These are phyloP conservation scores for Tuber melanosporum DNA, from an alignment of 495 filamentous ascomycete species.

Conservation along the genomic window DNA sequence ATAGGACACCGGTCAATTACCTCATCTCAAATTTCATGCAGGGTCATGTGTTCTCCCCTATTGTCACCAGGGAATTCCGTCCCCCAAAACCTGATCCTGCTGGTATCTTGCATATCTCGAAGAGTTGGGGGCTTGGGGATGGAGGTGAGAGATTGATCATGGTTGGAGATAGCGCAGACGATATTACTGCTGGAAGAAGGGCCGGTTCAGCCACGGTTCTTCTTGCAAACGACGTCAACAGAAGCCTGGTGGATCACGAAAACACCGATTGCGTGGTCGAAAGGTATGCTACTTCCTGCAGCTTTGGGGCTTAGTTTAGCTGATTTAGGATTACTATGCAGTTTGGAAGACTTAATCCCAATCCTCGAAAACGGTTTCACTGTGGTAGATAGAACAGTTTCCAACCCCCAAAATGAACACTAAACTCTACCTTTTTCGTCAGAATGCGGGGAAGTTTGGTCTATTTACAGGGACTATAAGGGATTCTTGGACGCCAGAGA, in stretches of 20 bases:
- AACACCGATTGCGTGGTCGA: slow-evolving; percentile 58
- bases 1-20: slow-evolving; percentile 58
- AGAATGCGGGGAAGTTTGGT: neutral
- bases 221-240: slow-evolving; percentile 73
- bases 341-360: slow-evolving; percentile 64
- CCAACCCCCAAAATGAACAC: neutral
- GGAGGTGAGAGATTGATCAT: slow-evolving; percentile 43
- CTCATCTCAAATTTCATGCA: slow-evolving; percentile 68
- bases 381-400: slow-evolving; percentile 39
- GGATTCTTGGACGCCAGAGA: neutral
- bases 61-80: slow-evolving; percentile 76
- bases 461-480: neutral
- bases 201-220: slow-evolving; percentile 88
- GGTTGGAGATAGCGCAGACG: slow-evolving; percentile 80
- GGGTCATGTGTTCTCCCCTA: slow-evolving; percentile 62
- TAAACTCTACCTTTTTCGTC: neutral
- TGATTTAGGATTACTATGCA: slow-evolving; percentile 49
- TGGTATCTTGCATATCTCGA: slow-evolving; percentile 76
- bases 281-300: slow-evolving; percentile 33
- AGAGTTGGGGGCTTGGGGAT: slow-evolving; percentile 53
- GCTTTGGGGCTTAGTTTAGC: slow-evolving; percentile 5
- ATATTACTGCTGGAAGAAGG: slow-evolving; percentile 78
- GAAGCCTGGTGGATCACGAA: slow-evolving; percentile 62
- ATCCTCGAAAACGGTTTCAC: slow-evolving; percentile 64
- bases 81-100: slow-evolving; percentile 86